Percentiles rank a stretch among this genome's conserved stretches.
phyloP scores from a whole-genome alignment of 140 eudicot genomes.

The Senecio squalidus region DNA sequence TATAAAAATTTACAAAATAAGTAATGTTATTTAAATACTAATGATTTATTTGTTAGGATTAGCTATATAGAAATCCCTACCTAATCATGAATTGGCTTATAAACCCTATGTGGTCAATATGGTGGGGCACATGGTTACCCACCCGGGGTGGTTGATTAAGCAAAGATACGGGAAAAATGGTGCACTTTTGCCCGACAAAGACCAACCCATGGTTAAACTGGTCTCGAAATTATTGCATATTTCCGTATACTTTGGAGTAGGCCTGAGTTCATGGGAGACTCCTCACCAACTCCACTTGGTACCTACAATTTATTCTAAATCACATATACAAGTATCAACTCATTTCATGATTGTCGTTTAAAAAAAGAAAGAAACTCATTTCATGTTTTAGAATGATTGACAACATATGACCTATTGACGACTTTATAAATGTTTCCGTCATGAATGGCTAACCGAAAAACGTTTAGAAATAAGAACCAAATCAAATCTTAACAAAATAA shows the following conservation, averaged over 20 bases:
- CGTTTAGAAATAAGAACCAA: too few species aligned
- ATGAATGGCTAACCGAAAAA: too few species aligned
- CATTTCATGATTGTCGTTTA: neutral
- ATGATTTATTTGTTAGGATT: too few species aligned
- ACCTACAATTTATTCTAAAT: neutral
- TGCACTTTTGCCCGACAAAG: constrained; percentile 35
- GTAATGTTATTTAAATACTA: too few species aligned
- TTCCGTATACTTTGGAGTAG: constrained; percentile 26
- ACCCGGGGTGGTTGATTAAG: constrained; percentile 32
- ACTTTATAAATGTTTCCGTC: neutral
- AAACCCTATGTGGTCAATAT: constrained; percentile 1
- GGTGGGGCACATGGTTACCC: constrained; percentile 15
- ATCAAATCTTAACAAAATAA: too few species aligned
- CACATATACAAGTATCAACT: neutral
- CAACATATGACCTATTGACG: neutral
- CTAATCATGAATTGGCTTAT: neutral
- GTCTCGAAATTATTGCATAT: constrained; percentile 20
- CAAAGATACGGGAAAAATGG: constrained; percentile 30
- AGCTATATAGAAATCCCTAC: neutral
- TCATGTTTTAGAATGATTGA: neutral
- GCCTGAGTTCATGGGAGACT: constrained; percentile 23
- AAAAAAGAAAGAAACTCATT: too few species aligned
- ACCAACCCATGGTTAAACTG: constrained; percentile 21
- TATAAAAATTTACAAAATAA: too few species aligned
- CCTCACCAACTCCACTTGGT: constrained; percentile 25